These are phyloP conservation scores for Thielaviopsis ethacetica DNA, from an alignment of 2,329 filamentous ascomycete genomes.

Conservation along the genomic window DNA sequence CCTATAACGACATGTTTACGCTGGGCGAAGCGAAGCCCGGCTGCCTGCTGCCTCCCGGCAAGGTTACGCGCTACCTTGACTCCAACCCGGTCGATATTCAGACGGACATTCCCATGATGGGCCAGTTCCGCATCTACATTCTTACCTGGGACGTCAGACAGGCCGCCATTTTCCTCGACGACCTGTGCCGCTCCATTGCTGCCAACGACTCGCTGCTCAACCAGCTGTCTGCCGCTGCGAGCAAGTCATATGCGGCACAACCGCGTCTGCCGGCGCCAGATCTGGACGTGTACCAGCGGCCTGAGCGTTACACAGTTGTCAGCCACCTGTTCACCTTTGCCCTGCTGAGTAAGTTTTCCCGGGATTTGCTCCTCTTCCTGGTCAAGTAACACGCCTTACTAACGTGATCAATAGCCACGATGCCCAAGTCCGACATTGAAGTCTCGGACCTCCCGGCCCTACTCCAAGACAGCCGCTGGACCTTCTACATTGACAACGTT, in stretches of 20 bases:
- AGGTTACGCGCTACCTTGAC: constrained; percentile 58
- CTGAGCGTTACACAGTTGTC: constrained; percentile 50
- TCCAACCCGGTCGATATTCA: constrained; percentile 65
- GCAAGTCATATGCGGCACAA: constrained; percentile 43
- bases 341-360: constrained; percentile 39
- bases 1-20: constrained; percentile 23
- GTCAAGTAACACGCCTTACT: neutral
- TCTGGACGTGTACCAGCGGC: constrained; percentile 45
- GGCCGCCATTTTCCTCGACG: constrained; percentile 39
- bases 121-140: constrained; percentile 62
- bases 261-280: constrained; percentile 39
- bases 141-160: constrained; percentile 46
- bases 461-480: constrained; percentile 51
- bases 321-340: constrained; percentile 55
- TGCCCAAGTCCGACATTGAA: constrained; percentile 46
- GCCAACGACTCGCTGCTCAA: constrained; percentile 37
- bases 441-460: constrained; percentile 45
- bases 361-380: neutral
- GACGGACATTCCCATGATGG: constrained; percentile 60
- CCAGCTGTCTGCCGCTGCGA: constrained; percentile 41
- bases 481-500: constrained; percentile 54
- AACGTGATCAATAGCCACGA: constrained; percentile 29
- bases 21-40: constrained; percentile 36
- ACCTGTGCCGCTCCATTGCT: constrained; percentile 39
- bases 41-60: constrained; percentile 46